phyloP scores from a whole-genome alignment of 345 rosid species.

The Salix arbutifolia region DNA sequence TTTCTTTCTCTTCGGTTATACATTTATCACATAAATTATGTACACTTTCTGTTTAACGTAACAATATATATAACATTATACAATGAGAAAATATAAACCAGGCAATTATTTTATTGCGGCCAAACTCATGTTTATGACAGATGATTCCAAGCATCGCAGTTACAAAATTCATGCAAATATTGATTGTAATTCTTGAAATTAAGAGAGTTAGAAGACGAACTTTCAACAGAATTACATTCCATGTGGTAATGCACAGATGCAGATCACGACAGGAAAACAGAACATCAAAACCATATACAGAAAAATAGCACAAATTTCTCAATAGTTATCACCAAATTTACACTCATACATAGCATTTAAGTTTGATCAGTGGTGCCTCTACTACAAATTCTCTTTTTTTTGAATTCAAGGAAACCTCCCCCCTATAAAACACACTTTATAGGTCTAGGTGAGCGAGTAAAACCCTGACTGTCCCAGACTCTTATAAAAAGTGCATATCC shows the following conservation, averaged over 20 bases:
- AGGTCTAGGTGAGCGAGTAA: too few species aligned
- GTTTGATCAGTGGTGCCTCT: slow-evolving; percentile 10
- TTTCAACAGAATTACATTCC: background rate
- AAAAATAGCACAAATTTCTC: slow-evolving; percentile 5
- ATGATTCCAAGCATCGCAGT: background rate
- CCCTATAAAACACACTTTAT: rapidly evolving
- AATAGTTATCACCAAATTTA: slow-evolving; percentile 5
- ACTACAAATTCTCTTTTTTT: background rate
- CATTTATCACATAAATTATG: background rate
- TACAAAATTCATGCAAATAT: background rate
- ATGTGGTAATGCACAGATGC: background rate
- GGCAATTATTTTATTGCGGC: background rate
- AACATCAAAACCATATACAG: slow-evolving; percentile 8
- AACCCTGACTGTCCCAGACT: too few species aligned
- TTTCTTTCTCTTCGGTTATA: too few species aligned
- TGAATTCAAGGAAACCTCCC: too few species aligned
- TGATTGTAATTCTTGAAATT: background rate
- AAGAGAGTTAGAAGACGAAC: background rate
- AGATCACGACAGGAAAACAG: slow-evolving; percentile 1
- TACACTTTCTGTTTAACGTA: background rate
- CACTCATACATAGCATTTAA: slow-evolving; percentile 4
- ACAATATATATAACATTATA: background rate
- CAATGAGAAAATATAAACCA: background rate
- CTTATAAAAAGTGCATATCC: too few species aligned
- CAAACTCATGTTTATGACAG: background rate